Evolutionary conservation across 805 yeast genomes (phyloP), one percentile per base, ranked within the genome.

Genomic region (Tanozyma kutaoensis): DNA sequence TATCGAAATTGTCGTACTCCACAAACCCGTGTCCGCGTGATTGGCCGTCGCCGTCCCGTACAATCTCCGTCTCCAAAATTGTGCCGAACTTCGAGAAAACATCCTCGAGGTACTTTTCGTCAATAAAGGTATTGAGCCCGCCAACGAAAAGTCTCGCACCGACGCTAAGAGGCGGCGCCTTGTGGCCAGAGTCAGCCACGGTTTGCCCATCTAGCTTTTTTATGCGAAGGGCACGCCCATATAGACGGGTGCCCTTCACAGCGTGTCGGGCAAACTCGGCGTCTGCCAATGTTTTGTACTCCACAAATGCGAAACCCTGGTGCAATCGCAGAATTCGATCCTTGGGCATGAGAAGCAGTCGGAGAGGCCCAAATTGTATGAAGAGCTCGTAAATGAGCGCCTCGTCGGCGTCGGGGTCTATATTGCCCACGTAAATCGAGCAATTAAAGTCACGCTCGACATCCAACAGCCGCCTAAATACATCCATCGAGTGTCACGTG

Each of bases 301-400:
- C 91, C 2, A 79, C 77, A 52, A 91, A 88, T 8, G 93, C 96
- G 54, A 62, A 88, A 4, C 96, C 96, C 42, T 78, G 93, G 41
- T 79, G 85, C 1, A 66, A 56, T 33, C 69, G 69, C 16, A 71
- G 51, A 4, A 85, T 60, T 34, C 82, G 65, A 43, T 85, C 95
- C 42, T 72, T 75, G 5, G 96, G 96, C 36, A 91, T 58, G 33
- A 76, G 66, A 4, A 91, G 64, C 17, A 68, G 60, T 22, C 57
- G 58, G 3, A 88, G 66, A 0, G 95, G 94, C 0, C 88, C 85
- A 23, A 82, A 75, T 48, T 91, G 97, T 5, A 80, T 48, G 47
- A 85, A 74, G 13, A 91, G 62, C 48, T 91, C 98, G 43, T 76
- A 81, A 16, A 91, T 49, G 12, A 86, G 43, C 2, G 62, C 52